Conservation (phyloP, 176 grass and related monocot species). For the Puccinellia tenuiflora region DNA sequence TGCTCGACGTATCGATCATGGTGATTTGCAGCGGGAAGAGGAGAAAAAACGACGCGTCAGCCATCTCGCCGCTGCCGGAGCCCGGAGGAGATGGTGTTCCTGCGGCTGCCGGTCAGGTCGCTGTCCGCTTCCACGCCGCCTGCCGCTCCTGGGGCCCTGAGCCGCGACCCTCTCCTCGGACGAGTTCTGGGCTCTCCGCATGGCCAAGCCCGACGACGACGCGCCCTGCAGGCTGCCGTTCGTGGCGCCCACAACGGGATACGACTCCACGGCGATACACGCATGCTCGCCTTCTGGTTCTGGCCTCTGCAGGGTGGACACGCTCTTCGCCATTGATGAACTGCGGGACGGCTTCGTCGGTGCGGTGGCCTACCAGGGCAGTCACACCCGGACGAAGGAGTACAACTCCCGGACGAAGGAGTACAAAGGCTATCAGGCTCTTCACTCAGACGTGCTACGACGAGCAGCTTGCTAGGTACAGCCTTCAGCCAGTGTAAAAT, state of each 20-base stretch:
- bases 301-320: too few species aligned
- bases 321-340: too few species aligned
- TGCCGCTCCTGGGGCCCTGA: not conserved
- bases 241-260: not conserved
- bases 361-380: not conserved
- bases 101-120: not conserved
- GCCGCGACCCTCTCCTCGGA: not conserved
- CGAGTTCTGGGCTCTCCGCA: not conserved
- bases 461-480: too few species aligned
- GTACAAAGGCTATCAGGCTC: not conserved
- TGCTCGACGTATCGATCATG: too few species aligned
- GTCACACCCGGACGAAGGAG: not conserved
- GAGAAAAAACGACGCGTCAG: too few species aligned
- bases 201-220: too few species aligned
- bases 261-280: not conserved
- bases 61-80: not conserved
- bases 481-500: not conserved
- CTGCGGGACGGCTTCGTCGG: too few species aligned
- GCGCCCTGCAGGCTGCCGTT: not conserved
- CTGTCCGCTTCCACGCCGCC: not conserved
- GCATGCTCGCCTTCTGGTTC: too few species aligned
- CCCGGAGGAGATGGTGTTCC: not conserved
- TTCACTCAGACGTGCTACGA: too few species aligned
- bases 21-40: too few species aligned
- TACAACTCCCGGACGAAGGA: not conserved